A percentile compares a stretch with the other conserved stretches of the same genome.
Evolutionary conservation across 2,329 filamentous ascomycete genomes (phyloP).

Genomic region (Sporothrix mexicana): DNA sequence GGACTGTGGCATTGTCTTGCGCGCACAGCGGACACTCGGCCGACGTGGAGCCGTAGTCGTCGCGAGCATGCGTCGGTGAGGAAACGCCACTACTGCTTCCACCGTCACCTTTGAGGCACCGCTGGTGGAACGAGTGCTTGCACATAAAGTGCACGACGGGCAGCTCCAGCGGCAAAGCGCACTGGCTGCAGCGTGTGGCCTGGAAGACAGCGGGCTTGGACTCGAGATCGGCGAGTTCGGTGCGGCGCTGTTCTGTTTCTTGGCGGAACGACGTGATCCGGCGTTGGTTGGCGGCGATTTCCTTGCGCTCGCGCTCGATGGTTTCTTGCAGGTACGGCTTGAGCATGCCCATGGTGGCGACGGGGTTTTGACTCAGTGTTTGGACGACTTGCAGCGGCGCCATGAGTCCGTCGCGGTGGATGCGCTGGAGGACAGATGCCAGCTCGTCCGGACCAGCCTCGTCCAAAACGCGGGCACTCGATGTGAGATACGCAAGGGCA

Average conservation of each 20-base stretch:
- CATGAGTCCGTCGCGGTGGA: constrained; percentile 90
- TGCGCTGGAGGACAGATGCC: constrained; percentile 77
- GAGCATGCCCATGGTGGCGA: constrained; percentile 97
- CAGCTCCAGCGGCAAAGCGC: constrained; percentile 77
- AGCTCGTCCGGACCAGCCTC: constrained; percentile 87
- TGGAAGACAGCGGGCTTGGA: constrained; percentile 88
- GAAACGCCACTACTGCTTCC: constrained; percentile 51
- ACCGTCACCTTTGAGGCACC: constrained; percentile 68
- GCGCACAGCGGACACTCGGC: constrained; percentile 87
- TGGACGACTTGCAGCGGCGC: constrained; percentile 96
- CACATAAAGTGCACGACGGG: constrained; percentile 95
- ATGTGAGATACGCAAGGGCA: constrained; percentile 91
- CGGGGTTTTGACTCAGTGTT: constrained; percentile 70
- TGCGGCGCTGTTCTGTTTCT: constrained; percentile 80
- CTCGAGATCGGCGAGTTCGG: constrained; percentile 77
- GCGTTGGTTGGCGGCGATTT: constrained; percentile 79
- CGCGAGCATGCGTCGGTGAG: constrained; percentile 38
- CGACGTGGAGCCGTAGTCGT: neutral
- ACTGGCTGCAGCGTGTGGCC: constrained; percentile 84
- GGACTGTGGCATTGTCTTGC: constrained; percentile 82
- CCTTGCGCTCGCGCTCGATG: constrained; percentile 84
- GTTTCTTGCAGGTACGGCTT: constrained; percentile 90
- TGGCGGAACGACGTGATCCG: constrained; percentile 82
- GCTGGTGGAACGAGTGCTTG: constrained; percentile 95
- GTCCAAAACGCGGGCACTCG: constrained; percentile 76